Conservation (phyloP, 1,284 basidiomycete genomes). For the Spongiforma sp. region DNA sequence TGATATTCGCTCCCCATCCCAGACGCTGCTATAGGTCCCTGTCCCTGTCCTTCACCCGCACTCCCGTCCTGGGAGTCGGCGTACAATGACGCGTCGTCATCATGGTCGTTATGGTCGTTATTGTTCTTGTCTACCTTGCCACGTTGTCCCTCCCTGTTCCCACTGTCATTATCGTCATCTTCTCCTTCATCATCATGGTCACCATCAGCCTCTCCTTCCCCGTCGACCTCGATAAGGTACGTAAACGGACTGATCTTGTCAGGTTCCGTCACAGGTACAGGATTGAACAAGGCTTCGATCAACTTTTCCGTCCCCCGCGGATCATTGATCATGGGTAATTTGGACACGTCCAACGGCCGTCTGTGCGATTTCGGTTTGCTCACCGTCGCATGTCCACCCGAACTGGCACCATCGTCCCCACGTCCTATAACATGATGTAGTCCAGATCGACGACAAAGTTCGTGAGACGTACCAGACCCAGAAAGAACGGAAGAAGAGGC, state of each 20-base stretch:
- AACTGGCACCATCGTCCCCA: neutral
- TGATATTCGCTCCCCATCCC: conserved; percentile 38
- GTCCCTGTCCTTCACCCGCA: conserved; percentile 13
- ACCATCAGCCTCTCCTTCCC: conserved; percentile 27
- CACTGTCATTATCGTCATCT: conserved; percentile 10
- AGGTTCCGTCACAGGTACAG: conserved; percentile 52
- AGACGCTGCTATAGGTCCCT: no score
- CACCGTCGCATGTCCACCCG: conserved; percentile 2
- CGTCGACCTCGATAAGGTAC: conserved; percentile 45
- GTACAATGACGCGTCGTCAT: conserved; percentile 31
- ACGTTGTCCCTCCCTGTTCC: conserved; percentile 3
- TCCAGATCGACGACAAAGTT: neutral
- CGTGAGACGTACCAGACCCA: conserved; percentile 9
- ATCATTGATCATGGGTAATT: conserved; percentile 56
- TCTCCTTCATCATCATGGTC: conserved; percentile 23
- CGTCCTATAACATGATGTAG: neutral
- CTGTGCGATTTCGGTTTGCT: conserved; percentile 27
- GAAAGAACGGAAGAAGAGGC: conserved; percentile 32
- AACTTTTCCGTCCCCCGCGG: conserved; percentile 68
- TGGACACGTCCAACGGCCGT: conserved; percentile 49
- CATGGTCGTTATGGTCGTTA: conserved; percentile 1
- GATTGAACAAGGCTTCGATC: conserved; percentile 81
- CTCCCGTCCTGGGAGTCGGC: conserved; percentile 27
- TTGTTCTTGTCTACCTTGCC: neutral
- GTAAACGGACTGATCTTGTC: conserved; percentile 64